These are phyloP conservation scores for Bipolaris cookei DNA, from an alignment of 2,329 filamentous ascomycete genomes.

Conservation along the genomic window DNA sequence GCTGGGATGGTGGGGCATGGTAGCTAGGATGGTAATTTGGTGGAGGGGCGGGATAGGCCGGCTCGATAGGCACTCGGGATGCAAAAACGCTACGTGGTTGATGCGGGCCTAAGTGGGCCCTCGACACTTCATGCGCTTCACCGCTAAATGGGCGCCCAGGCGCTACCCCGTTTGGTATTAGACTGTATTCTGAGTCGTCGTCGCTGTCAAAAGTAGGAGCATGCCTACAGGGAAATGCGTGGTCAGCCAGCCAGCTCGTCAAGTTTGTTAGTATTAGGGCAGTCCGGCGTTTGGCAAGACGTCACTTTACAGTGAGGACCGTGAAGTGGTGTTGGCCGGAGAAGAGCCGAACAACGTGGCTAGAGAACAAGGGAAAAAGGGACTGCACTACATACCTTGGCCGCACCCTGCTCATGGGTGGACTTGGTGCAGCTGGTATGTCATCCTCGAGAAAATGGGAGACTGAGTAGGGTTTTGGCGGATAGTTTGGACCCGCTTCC, in stretches of 20 bases:
- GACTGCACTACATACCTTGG: slow-evolving; percentile 22
- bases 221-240: slow-evolving; percentile 26
- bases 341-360: not conserved
- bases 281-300: slow-evolving; percentile 2
- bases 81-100: slow-evolving; percentile 43
- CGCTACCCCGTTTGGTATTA: slow-evolving; percentile 31
- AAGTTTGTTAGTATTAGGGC: not conserved
- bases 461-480: slow-evolving; percentile 24
- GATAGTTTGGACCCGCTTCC: slow-evolving; percentile 21
- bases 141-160: slow-evolving; percentile 37
- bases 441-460: slow-evolving; percentile 36
- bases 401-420: slow-evolving; percentile 39
- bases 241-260: slow-evolving; percentile 9
- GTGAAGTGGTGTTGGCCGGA: slow-evolving; percentile 4
- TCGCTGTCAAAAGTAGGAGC: slow-evolving; percentile 42
- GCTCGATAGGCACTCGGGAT: slow-evolving; percentile 45
- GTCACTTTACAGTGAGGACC: not conserved
- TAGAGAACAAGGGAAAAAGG: slow-evolving; percentile 1
- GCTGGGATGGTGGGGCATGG: slow-evolving; percentile 42
- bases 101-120: slow-evolving; percentile 34
- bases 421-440: slow-evolving; percentile 45
- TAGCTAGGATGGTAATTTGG: slow-evolving; percentile 58
- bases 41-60: slow-evolving; percentile 62
- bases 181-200: slow-evolving; percentile 40
- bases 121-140: slow-evolving; percentile 38